Base-by-base conservation (phyloP, 345 rosid genomes). In the Luvunga scandens region DNA sequence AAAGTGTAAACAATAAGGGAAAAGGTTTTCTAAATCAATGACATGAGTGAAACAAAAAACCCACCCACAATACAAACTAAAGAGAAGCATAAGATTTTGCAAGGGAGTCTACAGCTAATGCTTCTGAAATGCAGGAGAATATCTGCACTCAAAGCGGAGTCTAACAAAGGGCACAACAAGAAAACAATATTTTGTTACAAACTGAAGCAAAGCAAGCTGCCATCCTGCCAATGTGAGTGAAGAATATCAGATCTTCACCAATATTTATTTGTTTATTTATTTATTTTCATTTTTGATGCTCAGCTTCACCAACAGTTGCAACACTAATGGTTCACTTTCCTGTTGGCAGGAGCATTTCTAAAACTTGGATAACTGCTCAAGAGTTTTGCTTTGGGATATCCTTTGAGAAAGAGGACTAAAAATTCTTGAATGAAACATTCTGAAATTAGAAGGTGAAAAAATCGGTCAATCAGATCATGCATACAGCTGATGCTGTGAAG, bases 1-100 rank as follows among this genome's bases (percentile, higher is more conserved):
- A 79, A 62, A 55, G 79, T 7, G 31, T 65, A 79, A 75, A 74
- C 72, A 45, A 70, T 21, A 16, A 50, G 48, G 36, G 7, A 24
- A 69, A 9, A 22, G 30, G 38, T 50, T 34, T 31, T 48, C 42
- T 60, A 22, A 28, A 7, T 7, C n/a, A 3, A 5, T 72, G 42
- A 65, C 28, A 9, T 42, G 61, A 42, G 63, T n/a, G 60, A 61
- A 45, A 25, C 13, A 70, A 64, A 39, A 64, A 14, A 19, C 9
- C 55, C 18, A 31, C 1, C 38, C 60, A 10, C 9, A 57, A 56
- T 59, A 38, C 65, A 36, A 57, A 69, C 6, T 61, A 33, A 12
- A 73, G 68, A 60, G 76, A 53, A 60, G 30, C 34, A 73, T 12
- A n/a, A 36, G 34, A 34, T 24, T 24, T 59, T 21, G 67, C 9